phyloP scores from a whole-genome alignment of 306 rosid genomes.

The Vigna reflexopilosa region DNA sequence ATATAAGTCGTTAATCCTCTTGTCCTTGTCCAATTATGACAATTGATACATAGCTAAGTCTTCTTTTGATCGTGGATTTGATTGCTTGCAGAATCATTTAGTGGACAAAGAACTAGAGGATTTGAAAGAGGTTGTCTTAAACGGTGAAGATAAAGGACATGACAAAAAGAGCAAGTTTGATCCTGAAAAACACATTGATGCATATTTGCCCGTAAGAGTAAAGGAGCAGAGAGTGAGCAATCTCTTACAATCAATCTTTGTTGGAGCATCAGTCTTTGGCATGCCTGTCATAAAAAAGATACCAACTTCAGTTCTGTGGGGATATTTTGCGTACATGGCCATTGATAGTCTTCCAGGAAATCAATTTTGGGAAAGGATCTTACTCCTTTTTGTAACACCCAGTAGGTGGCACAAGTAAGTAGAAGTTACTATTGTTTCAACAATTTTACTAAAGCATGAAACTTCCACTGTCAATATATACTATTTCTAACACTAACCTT shows the following conservation, averaged over 20 bases:
- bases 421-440: conserved; percentile 18
- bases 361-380: conserved; percentile 86
- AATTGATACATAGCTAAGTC: not conserved
- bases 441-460: conserved; percentile 19
- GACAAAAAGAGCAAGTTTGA: conserved; percentile 58
- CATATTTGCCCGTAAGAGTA: conserved; percentile 75
- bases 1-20: not conserved
- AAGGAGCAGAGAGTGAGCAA: conserved; percentile 93
- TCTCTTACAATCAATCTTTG: conserved; percentile 80
- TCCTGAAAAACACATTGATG: conserved; percentile 83
- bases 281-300: conserved; percentile 75
- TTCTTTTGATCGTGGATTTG: conserved; percentile 29
- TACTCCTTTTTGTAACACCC: conserved; percentile 71
- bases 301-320: conserved; percentile 93
- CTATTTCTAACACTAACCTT: not conserved
- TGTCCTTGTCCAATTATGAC: not conserved
- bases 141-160: conserved; percentile 50
- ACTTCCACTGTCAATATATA: not conserved
- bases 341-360: conserved; percentile 94
- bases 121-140: conserved; percentile 74
- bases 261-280: conserved; percentile 75
- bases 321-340: conserved; percentile 93
- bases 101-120: conserved; percentile 74
- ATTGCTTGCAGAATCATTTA: conserved; percentile 55
- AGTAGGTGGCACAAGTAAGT: conserved; percentile 77